Evolutionary conservation across 2,329 filamentous ascomycete species (phyloP), one percentile per base, ranked within the genome.

Genomic region (Fusarium sp.): DNA sequence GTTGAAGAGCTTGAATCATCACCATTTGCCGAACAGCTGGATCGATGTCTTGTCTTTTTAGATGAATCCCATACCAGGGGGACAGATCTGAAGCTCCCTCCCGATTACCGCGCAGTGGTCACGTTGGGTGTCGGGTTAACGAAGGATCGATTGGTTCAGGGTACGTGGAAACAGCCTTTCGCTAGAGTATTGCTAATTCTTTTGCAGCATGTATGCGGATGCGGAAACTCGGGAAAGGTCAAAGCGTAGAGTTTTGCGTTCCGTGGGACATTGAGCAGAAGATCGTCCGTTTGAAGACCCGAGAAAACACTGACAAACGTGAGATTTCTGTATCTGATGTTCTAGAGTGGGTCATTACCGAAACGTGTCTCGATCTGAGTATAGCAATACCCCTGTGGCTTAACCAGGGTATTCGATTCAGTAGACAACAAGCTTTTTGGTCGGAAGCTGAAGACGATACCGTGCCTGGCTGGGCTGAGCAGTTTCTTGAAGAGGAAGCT

Each of bases 11-110:
- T 94, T 0, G 81, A 84, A 5, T 82, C 79, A 0, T 93, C 91
- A 0, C 83, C 88, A 0, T 92, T 86, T 67, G 76, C 79, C 0
- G 79, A 81, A 0, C 83, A 88, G 7, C 75, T 90, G 1, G 85
- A 87, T 7, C 67, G 67, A 0, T 94, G 90, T 54, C 74, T 92
- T 0, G 81, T 93, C 0, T 94, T 89, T 53, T 79, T 94, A 0
- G 91, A 94, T 48, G 87, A 94, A 57, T 83, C 85, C 0, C 90
- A 94, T 62, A 92, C 90, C 0, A 77, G 91, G 61, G 91, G 91
- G 0, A 92, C 85, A 0, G 91, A 94, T 64, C 72, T 94, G 1
- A 85, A 84, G 32, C 75, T 93, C 1, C 91, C 89, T 0, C 56
- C 56, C 0, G 6, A 83, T 14, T 89, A 89, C 65, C 80, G 86